Evolutionary conservation across 306 rosid genomes (phyloP).

Genomic region (Psophocarpus tetragonolobus): DNA sequence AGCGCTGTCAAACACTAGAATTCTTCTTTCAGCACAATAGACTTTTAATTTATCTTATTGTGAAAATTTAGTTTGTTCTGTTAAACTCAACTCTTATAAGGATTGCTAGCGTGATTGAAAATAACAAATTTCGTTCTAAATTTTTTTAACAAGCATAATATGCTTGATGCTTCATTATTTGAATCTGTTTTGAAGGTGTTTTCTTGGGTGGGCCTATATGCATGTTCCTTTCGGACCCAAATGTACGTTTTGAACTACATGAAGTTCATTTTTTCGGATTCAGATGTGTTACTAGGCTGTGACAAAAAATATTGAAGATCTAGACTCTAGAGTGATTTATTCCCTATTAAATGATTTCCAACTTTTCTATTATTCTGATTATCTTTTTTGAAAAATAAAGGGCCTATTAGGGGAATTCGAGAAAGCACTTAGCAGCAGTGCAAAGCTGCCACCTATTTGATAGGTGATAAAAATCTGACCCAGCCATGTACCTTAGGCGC

Average conservation of each 20-base stretch:
- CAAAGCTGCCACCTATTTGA: conserved; percentile 26
- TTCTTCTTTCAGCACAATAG: too few relatives aligned
- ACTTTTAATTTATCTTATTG: too few relatives aligned
- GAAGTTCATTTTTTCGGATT: neutral
- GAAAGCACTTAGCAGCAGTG: conserved; percentile 5
- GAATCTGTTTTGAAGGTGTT: neutral
- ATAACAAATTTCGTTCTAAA: neutral
- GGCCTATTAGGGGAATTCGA: conserved; percentile 11
- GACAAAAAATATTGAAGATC: neutral
- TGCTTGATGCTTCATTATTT: neutral
- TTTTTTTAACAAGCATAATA: neutral
- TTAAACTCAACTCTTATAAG: too few relatives aligned
- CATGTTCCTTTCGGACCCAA: conserved; percentile 8
- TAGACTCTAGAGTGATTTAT: neutral
- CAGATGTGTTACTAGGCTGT: neutral
- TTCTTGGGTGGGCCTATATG: neutral
- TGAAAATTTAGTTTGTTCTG: too few relatives aligned
- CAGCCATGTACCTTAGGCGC: neutral
- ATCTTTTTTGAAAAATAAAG: neutral
- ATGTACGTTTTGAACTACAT: neutral
- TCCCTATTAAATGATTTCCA: neutral
- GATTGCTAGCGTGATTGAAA: neutral
- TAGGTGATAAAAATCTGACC: neutral
- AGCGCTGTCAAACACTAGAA: too few relatives aligned
- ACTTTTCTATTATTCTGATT: neutral